Percentiles rank a stretch among this genome's conserved stretches.
These are phyloP conservation scores for Crithidia brevicula DNA, from an alignment of 208 protist genomes.

Conservation along the genomic window DNA sequence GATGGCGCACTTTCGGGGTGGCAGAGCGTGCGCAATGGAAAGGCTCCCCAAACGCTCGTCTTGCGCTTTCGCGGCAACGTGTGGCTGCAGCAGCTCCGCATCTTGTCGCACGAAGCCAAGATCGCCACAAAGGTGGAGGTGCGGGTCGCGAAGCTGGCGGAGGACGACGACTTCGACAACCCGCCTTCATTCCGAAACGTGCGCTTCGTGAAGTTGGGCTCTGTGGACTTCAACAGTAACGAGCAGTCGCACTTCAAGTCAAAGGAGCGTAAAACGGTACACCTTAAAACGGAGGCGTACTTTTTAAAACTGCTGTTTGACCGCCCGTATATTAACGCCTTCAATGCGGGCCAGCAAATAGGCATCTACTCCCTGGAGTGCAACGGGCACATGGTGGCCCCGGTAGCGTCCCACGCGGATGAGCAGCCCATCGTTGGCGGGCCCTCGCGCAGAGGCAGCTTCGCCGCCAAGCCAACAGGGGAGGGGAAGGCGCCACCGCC, in stretches of 20 bases:
- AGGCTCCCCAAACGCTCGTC: conserved; percentile 82
- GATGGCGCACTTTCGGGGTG: conserved; percentile 52
- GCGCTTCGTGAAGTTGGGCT: conserved; percentile 79
- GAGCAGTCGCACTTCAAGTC: conserved; percentile 73
- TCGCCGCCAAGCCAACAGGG: not conserved
- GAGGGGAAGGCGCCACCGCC: not conserved
- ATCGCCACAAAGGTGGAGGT: conserved; percentile 89
- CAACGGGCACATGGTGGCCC: conserved; percentile 43
- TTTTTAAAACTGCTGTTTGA: conserved; percentile 90
- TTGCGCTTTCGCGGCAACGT: conserved; percentile 89
- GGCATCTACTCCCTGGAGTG: conserved; percentile 89
- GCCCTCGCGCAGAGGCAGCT: not conserved
- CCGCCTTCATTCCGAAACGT: conserved; percentile 72
- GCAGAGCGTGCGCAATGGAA: conserved; percentile 71
- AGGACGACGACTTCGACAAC: conserved; percentile 29
- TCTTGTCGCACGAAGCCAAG: conserved; percentile 88
- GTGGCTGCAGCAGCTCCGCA: conserved; percentile 80
- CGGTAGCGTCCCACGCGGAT: conserved; percentile 32
- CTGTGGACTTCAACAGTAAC: conserved; percentile 84
- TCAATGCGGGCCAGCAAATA: conserved; percentile 79
- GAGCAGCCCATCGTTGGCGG: not conserved
- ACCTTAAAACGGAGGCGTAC: conserved; percentile 82
- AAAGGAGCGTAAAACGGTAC: conserved; percentile 92
- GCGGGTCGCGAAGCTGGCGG: conserved; percentile 60
- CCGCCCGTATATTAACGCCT: conserved; percentile 64